These are phyloP conservation scores for Penicillium janthinellum DNA, from an alignment of 2,329 filamentous ascomycete genomes.

Conservation along the genomic window DNA sequence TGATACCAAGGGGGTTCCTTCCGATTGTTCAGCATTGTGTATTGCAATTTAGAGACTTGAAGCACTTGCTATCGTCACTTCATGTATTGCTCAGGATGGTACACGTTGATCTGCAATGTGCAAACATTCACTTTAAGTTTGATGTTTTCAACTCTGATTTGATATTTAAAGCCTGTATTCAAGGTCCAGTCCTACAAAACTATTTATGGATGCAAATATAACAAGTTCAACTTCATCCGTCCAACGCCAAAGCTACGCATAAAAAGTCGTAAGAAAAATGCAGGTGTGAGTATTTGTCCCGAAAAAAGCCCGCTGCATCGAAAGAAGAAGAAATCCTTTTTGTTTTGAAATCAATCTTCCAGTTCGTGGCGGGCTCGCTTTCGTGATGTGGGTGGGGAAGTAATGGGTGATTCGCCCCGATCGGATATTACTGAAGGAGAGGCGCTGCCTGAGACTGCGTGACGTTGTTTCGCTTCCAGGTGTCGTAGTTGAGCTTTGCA, in stretches of 20 bases:
- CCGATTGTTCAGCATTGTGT: too few species aligned
- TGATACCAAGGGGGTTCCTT: too few species aligned
- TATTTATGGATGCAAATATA: background rate
- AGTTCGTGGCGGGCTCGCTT: constrained; percentile 13
- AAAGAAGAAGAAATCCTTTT: background rate
- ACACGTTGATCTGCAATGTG: too few species aligned
- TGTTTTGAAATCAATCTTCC: background rate
- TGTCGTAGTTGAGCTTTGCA: constrained; percentile 38
- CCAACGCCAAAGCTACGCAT: background rate
- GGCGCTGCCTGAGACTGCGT: constrained; percentile 14
- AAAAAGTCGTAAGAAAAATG: background rate
- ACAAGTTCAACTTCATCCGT: background rate
- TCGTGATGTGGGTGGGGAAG: constrained; percentile 7
- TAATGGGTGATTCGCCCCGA: constrained; percentile 19
- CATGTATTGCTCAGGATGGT: too few species aligned
- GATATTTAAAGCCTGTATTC: background rate
- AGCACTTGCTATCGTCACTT: too few species aligned
- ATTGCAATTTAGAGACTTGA: too few species aligned
- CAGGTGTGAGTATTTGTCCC: background rate
- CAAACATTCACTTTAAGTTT: background rate
- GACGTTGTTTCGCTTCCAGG: constrained; percentile 26
- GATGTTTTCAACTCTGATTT: background rate
- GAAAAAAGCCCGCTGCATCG: background rate
- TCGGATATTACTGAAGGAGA: constrained; percentile 29
- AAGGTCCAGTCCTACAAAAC: background rate